Percentiles rank a stretch among this genome's conserved stretches.
phyloP scores from a whole-genome alignment of 2,329 filamentous ascomycete species.

The Gaeumannomyces sp. region DNA sequence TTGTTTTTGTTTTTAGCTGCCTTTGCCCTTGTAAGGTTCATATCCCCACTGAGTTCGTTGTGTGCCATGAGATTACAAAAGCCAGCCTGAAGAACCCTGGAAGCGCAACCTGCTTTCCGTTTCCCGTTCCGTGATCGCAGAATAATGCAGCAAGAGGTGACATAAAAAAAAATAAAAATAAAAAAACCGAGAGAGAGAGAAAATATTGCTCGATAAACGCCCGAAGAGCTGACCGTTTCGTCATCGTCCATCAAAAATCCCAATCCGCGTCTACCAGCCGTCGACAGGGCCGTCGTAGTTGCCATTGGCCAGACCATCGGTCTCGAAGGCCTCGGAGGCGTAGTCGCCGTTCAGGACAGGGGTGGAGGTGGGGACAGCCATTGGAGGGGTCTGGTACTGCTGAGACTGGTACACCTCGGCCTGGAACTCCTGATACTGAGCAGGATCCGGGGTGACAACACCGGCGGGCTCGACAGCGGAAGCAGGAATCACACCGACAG shows the following conservation, averaged over 20 bases:
- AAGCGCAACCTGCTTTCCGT: constrained; percentile 9
- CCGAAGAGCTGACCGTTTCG: constrained; percentile 5
- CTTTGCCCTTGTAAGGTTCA: not conserved
- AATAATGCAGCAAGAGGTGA: constrained; percentile 9
- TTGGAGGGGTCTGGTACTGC: not conserved
- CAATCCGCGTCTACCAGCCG: constrained; percentile 7
- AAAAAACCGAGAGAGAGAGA: constrained; percentile 5
- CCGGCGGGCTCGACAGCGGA: constrained; percentile 11
- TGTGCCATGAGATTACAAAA: constrained; percentile 9
- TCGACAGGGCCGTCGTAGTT: constrained; percentile 1
- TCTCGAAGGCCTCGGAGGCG: constrained; percentile 1
- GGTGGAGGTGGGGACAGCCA: not conserved
- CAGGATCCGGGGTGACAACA: constrained; percentile 9
- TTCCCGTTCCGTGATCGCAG: constrained; percentile 9
- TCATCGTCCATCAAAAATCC: constrained; percentile 3
- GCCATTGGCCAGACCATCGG: not conserved
- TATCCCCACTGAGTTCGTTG: constrained; percentile 2
- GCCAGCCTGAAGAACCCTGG: constrained; percentile 6
- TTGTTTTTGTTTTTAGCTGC: constrained; percentile 2
- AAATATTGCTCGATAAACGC: constrained; percentile 6
- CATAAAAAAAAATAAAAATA: constrained; percentile 5
- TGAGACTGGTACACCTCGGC: constrained; percentile 1
- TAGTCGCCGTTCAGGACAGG: constrained; percentile 6
- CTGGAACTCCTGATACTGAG: constrained; percentile 9
- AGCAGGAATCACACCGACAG: constrained; percentile 11